Evolutionary conservation across 1,284 basidiomycete genomes (phyloP).

Genomic region (Pyrrhoderma noxium): DNA sequence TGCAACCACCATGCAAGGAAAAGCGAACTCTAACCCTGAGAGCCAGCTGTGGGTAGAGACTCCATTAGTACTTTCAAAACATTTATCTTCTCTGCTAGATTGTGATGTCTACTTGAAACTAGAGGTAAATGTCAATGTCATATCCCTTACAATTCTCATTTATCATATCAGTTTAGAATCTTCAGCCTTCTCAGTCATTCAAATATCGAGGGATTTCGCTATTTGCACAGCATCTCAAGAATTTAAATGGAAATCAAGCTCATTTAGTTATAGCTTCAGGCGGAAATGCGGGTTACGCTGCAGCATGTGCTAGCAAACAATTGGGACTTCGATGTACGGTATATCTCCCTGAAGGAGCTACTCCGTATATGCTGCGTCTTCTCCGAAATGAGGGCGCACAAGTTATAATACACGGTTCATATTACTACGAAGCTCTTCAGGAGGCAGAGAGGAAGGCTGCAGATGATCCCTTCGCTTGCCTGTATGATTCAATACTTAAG

Average conservation of each 20-base stretch:
- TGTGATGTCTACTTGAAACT: conserved; percentile 58
- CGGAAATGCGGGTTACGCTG: conserved; percentile 68
- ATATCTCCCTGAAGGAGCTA: conserved; percentile 50
- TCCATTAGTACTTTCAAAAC: conserved; percentile 50
- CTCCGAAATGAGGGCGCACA: conserved; percentile 47
- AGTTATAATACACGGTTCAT: conserved; percentile 44
- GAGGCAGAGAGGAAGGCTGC: conserved; percentile 40
- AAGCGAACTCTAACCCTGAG: too few relatives aligned
- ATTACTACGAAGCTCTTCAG: conserved; percentile 49
- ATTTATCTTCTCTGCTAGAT: conserved; percentile 45
- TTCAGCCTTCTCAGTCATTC: conserved; percentile 69
- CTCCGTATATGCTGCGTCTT: conserved; percentile 40
- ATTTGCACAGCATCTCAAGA: conserved; percentile 46
- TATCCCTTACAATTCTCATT: not conserved
- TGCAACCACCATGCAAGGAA: too few relatives aligned
- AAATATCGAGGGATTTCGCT: conserved; percentile 65
- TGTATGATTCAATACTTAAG: conserved; percentile 34
- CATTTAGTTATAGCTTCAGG: conserved; percentile 65
- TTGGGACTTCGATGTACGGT: conserved; percentile 56
- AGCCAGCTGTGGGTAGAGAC: conserved; percentile 47
- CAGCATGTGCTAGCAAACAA: conserved; percentile 50
- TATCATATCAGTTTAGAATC: conserved; percentile 37
- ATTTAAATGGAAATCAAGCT: conserved; percentile 40
- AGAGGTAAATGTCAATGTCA: conserved; percentile 38
- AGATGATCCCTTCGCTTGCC: conserved; percentile 35